A percentile compares a stretch with the other conserved stretches of the same genome.
phyloP scores from a whole-genome alignment of 805 yeast genomes.

The Jamesozyma piceae region DNA sequence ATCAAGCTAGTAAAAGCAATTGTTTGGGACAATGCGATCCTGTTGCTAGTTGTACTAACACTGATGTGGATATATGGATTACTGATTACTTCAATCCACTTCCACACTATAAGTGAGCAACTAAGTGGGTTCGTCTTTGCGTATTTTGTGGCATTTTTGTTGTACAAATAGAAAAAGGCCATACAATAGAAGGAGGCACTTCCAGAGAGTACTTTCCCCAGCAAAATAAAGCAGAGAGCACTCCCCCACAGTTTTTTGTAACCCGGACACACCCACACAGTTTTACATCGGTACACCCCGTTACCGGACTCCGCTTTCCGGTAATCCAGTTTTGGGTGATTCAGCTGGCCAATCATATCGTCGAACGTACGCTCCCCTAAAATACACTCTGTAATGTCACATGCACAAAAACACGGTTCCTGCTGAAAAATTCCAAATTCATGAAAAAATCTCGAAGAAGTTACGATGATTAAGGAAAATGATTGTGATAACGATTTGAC shows the following conservation, averaged over 20 bases:
- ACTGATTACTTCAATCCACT: slow-evolving; percentile 62
- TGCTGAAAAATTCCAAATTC: no score
- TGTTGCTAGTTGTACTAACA: slow-evolving; percentile 27
- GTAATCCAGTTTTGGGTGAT: no score
- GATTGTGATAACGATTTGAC: no score
- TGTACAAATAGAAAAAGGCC: neutral
- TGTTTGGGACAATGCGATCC: slow-evolving; percentile 22
- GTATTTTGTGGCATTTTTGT: slow-evolving; percentile 18
- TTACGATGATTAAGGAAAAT: no score
- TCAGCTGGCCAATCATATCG: no score
- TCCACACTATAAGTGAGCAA: slow-evolving; percentile 75
- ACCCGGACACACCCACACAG: neutral
- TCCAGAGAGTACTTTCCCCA: neutral
- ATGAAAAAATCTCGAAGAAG: no score
- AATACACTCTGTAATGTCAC: no score
- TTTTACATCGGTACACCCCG: neutral
- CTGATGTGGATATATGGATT: slow-evolving; percentile 79
- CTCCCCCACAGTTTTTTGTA: neutral
- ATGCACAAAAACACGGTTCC: no score
- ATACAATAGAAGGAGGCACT: neutral
- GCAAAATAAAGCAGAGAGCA: no score
- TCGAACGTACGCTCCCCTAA: no score
- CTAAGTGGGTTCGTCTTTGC: slow-evolving; percentile 61
- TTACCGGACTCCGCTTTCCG: neutral
- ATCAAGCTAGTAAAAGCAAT: neutral